These are phyloP conservation scores for Exserohilum turcica DNA, from an alignment of 2,329 filamentous ascomycete genomes.

Conservation along the genomic window DNA sequence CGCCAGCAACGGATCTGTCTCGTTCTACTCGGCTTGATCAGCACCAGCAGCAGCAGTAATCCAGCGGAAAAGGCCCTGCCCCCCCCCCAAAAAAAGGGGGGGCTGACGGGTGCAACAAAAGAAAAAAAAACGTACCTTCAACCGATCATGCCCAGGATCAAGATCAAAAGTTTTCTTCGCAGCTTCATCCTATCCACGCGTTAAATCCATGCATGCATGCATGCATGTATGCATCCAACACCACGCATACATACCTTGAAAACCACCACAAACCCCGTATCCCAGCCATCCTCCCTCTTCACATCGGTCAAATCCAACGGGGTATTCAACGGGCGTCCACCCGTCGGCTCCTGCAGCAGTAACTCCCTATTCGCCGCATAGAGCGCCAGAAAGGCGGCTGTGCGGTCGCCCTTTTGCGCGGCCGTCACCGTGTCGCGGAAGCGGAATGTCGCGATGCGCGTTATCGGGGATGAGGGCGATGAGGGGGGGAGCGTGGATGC, in stretches of 20 bases:
- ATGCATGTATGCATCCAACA: background rate
- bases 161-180: slow-evolving; percentile 30
- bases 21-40: slow-evolving; percentile 16
- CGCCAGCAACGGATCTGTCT: slow-evolving; percentile 34
- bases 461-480: no score
- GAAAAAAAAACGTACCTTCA: slow-evolving; percentile 28
- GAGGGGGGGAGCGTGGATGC: no score
- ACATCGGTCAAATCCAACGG: slow-evolving; percentile 29
- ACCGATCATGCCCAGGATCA: slow-evolving; percentile 27
- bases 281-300: slow-evolving; percentile 30
- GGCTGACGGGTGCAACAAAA: no score
- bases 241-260: slow-evolving; percentile 25
- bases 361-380: slow-evolving; percentile 28
- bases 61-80: no score
- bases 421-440: slow-evolving; percentile 23
- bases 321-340: slow-evolving; percentile 28
- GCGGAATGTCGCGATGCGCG: slow-evolving; percentile 31
- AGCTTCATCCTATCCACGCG: slow-evolving; percentile 19
- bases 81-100: no score
- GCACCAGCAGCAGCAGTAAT: background rate
- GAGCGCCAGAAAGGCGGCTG: slow-evolving; percentile 28
- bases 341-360: slow-evolving; percentile 21
- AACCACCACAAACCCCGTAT: slow-evolving; percentile 32
- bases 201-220: background rate
- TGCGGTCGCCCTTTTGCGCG: slow-evolving; percentile 28